These are phyloP conservation scores for Aspergillus ostianus DNA, from an alignment of 495 filamentous ascomycete genomes.

Conservation along the genomic window DNA sequence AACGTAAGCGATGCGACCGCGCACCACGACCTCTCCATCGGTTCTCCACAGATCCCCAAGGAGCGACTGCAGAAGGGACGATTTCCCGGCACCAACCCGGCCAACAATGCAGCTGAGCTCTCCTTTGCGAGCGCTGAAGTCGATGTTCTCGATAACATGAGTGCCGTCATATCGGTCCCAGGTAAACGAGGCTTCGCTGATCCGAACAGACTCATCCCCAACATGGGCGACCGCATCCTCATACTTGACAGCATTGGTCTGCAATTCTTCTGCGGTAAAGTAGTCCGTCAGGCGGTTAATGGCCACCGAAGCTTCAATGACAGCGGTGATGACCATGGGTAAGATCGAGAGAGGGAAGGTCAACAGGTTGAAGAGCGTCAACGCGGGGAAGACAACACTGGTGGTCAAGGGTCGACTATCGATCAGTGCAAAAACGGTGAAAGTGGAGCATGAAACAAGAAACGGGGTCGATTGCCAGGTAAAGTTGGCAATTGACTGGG, in stretches of 20 bases:
- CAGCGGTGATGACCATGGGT: constrained; percentile 95
- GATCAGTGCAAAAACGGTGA: constrained; percentile 89
- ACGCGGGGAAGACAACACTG: constrained; percentile 91
- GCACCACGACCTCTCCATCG: constrained; percentile 78
- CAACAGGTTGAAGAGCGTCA: constrained; percentile 89
- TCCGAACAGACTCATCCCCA: constrained; percentile 81
- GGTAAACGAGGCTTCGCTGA: constrained; percentile 86
- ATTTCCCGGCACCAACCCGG: constrained; percentile 93
- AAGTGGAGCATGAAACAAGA: constrained; percentile 95
- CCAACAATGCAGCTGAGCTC: constrained; percentile 92
- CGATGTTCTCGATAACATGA: constrained; percentile 70
- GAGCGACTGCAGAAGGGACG: constrained; percentile 81
- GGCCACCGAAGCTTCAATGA: constrained; percentile 95
- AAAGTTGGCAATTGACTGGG: constrained; percentile 92
- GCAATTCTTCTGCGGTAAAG: constrained; percentile 85
- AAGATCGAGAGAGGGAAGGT: constrained; percentile 93
- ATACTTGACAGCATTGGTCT: constrained; percentile 72
- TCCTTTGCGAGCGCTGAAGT: constrained; percentile 83
- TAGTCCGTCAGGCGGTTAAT: constrained; percentile 82
- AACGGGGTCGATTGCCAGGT: constrained; percentile 99
- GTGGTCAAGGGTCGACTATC: constrained; percentile 79
- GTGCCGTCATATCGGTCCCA: constrained; percentile 78
- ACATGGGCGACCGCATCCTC: constrained; percentile 64
- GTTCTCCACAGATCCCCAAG: constrained; percentile 90
- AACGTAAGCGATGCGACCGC: constrained; percentile 84